phyloP scores from a whole-genome alignment of 257 asterid genomes.

The Rubia yunnanensis region DNA sequence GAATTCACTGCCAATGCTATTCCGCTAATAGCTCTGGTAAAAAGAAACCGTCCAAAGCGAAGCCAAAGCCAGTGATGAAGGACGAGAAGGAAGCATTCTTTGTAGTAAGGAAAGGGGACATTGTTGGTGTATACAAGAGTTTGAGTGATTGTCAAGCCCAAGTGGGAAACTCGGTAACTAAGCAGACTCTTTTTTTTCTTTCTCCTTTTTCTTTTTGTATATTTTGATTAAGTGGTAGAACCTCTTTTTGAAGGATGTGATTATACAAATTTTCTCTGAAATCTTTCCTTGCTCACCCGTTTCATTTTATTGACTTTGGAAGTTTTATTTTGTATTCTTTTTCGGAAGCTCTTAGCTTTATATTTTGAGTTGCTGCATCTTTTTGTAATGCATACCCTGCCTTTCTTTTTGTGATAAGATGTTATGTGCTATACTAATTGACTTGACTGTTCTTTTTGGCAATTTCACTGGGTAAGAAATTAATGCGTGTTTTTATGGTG shows the following conservation, averaged over 20 bases:
- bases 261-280: neutral
- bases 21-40: constrained; percentile 39
- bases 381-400: neutral
- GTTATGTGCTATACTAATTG: neutral
- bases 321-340: neutral
- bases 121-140: constrained; percentile 83
- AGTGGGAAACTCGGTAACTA: constrained; percentile 92
- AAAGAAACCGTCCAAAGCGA: constrained; percentile 26
- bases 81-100: constrained; percentile 86
- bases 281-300: neutral
- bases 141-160: constrained; percentile 92
- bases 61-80: constrained; percentile 37
- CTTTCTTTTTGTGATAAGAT: neutral
- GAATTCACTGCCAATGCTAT: constrained; percentile 37
- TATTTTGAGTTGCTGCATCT: neutral
- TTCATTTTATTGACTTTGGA: neutral
- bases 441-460: constrained; percentile 11
- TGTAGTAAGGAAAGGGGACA: constrained; percentile 90
- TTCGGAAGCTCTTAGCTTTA: neutral
- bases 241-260: neutral
- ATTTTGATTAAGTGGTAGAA: neutral
- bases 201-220: neutral
- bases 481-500: neutral
- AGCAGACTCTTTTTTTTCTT: constrained; percentile 25
- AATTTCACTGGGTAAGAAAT: neutral